Conservation (phyloP, 2,329 filamentous ascomycete genomes). For the Laburnicola sp. region DNA sequence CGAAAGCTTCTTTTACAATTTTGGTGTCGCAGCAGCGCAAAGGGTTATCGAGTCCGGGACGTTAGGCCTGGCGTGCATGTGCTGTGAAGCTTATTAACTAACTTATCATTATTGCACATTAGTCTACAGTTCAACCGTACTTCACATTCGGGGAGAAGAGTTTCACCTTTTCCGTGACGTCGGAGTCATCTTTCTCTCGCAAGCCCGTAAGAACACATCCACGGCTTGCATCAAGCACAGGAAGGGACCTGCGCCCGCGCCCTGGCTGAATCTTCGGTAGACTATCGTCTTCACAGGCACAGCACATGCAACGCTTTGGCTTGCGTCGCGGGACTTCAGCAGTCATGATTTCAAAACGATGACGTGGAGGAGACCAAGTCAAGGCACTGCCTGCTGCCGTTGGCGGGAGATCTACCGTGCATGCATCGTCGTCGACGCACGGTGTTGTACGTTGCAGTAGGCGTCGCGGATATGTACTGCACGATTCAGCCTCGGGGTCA, state of each 20-base stretch:
- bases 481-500: conserved; percentile 9
- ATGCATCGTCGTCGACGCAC: conserved; percentile 13
- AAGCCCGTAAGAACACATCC: not conserved
- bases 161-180: not conserved
- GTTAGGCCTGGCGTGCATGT: not conserved
- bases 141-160: not conserved
- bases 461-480: conserved; percentile 1
- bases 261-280: not conserved
- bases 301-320: conserved; percentile 1
- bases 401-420: conserved; percentile 13
- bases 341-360: not conserved
- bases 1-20: no score
- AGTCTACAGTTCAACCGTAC: not conserved
- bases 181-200: not conserved
- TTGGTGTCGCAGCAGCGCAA: no score
- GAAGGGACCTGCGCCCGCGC: not conserved
- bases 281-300: not conserved
- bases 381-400: conserved; percentile 8
- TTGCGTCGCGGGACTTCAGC: not conserved
- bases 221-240: not conserved
- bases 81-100: not conserved
- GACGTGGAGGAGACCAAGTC: not conserved
- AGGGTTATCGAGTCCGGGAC: not conserved
- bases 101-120: no score
- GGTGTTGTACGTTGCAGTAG: conserved; percentile 1